phyloP scores from a whole-genome alignment of 1,284 basidiomycete species.

The Cerioporus squamosus region DNA sequence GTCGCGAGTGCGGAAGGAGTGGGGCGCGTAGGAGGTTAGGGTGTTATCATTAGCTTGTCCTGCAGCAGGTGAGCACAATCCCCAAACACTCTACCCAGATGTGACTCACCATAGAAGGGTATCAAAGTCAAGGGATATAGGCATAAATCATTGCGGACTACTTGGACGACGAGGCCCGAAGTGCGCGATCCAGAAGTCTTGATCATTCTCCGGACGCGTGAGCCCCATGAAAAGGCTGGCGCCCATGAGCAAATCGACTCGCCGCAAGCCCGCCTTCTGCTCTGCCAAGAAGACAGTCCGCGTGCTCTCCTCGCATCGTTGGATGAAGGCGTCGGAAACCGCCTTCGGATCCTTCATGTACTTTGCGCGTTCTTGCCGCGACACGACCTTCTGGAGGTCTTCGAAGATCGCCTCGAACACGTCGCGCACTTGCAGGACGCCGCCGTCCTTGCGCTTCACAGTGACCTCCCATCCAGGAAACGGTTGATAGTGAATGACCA shows the following conservation, averaged over 20 bases:
- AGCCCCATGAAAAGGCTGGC: slow-evolving; percentile 47
- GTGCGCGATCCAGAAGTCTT: slow-evolving; percentile 19
- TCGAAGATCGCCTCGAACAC: slow-evolving; percentile 58
- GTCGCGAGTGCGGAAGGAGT: slow-evolving; percentile 8
- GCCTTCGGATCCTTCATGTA: slow-evolving; percentile 10
- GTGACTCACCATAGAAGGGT: slow-evolving; percentile 19
- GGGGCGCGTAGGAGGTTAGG: slow-evolving; percentile 3
- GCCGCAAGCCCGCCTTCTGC: slow-evolving; percentile 46
- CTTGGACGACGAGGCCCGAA: slow-evolving; percentile 11
- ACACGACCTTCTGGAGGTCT: slow-evolving; percentile 48
- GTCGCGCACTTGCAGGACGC: slow-evolving; percentile 50
- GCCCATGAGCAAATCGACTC: slow-evolving; percentile 54
- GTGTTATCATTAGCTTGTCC: slow-evolving; percentile 16
- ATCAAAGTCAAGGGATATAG: slow-evolving; percentile 9
- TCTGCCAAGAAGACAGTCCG: slow-evolving; percentile 26
- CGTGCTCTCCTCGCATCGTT: slow-evolving; percentile 45
- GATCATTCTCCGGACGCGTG: slow-evolving; percentile 30
- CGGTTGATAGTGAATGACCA: slow-evolving; percentile 39
- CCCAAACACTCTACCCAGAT: neutral
- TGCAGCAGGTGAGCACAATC: slow-evolving; percentile 3
- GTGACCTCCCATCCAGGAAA: slow-evolving; percentile 47
- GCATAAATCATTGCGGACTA: slow-evolving; percentile 4
- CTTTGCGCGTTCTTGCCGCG: slow-evolving; percentile 40
- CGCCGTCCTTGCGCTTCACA: slow-evolving; percentile 44
- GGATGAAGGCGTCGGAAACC: slow-evolving; percentile 44